Evolutionary conservation across 1,284 basidiomycete genomes (phyloP), one percentile per base, ranked within the genome.

Genomic region (Ganoderma resinaceum): DNA sequence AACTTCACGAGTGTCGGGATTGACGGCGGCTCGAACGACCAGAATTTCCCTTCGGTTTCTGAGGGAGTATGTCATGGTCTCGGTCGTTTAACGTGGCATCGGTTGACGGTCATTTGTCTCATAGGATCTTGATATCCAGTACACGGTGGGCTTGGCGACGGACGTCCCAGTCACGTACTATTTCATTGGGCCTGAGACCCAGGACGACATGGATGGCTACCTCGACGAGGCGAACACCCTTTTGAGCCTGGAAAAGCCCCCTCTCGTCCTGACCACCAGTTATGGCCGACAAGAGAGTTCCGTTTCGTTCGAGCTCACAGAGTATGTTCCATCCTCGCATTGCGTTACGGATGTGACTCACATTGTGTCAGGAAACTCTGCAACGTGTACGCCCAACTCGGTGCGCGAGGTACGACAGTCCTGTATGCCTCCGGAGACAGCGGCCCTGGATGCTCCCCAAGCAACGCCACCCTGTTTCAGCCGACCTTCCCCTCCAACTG

Each of bases 401-500:
- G 89, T 6, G 80, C 85, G 2, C 82, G 84, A 29, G 91, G 91
- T n/a, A 84, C 83, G 12, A 87, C 86, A 11, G 79, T 89, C 23
- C 80, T 93, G 72, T 91, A 88, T 80, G 86, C 87, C 29, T 87
- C 87, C 62, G 91, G 91, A 63, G 91, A 89, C 72, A 76, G 73
- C 65, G 91, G 90, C 63, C 62, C 91, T 26, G 85, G 80, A 16
- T 89, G 87, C 31, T 77, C 90, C 64, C 82, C 85, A 11, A 85
- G 80, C 7, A 84, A 83, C 60, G 80, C 66, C 35, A 75, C 75
- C 16, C 72, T 80, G 18, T 92, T 93, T 85, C 84, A 89, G 68
- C 89, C 91, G 18, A 81, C 75, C 0, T 92, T 93, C 84, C 91
- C 91, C 14, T 89, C 90, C 43, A 84, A 85, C n/a, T 86, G 89